phyloP scores from a whole-genome alignment of 768 basidiomycete genomes.

The Lactarius psammicola region DNA sequence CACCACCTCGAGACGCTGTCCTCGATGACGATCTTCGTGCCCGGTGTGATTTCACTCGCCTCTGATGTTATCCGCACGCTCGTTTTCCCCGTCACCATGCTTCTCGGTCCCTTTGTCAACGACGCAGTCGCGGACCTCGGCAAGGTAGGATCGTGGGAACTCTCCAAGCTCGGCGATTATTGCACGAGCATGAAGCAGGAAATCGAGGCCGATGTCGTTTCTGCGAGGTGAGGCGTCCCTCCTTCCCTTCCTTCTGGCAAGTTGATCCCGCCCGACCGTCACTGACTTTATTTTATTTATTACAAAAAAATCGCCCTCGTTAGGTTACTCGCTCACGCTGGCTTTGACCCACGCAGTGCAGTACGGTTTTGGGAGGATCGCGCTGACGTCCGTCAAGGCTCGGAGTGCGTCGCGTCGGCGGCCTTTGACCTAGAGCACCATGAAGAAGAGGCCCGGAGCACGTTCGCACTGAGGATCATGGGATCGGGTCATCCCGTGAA shows the following conservation, averaged over 20 bases:
- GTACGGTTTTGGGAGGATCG: constrained; percentile 80
- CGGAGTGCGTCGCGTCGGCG: constrained; percentile 43
- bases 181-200: constrained; percentile 85
- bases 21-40: constrained; percentile 76
- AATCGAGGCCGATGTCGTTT: constrained; percentile 90
- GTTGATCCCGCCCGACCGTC: constrained; percentile 4
- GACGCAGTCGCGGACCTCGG: constrained; percentile 86
- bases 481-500: constrained; percentile 68
- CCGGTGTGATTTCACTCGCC: constrained; percentile 71
- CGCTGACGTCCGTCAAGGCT: constrained; percentile 36
- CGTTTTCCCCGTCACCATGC: constrained; percentile 85
- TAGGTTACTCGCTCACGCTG: constrained; percentile 89
- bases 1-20: constrained; percentile 94
- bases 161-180: constrained; percentile 65
- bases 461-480: constrained; percentile 46
- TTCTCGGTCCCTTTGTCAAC: constrained; percentile 93
- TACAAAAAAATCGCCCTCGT: too few species aligned
- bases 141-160: constrained; percentile 71
- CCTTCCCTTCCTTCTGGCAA: constrained; percentile 11
- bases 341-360: constrained; percentile 83
- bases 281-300: constrained; percentile 14
- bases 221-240: constrained; percentile 56
- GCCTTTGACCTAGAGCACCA: constrained; percentile 33
- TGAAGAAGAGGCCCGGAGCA: constrained; percentile 26
- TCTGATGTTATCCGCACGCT: constrained; percentile 76